A percentile compares a stretch with the other conserved stretches of the same genome.
Evolutionary conservation across 495 filamentous ascomycete genomes (phyloP).

Genomic region (Aspergillus diversus): DNA sequence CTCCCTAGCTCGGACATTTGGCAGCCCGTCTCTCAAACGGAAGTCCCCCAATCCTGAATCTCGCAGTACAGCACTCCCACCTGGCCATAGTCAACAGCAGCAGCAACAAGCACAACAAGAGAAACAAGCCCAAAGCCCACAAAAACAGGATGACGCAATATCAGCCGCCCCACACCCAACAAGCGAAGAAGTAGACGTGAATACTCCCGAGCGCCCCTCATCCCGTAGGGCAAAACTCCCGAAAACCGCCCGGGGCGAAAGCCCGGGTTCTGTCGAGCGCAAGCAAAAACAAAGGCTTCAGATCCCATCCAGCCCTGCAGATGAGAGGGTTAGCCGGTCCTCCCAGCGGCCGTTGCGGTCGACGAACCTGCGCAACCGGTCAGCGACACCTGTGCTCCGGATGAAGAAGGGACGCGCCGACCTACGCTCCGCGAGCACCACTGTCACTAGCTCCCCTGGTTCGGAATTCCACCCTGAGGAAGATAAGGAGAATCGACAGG

Average conservation of each 20-base stretch:
- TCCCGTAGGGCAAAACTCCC: slow-evolving; percentile 38
- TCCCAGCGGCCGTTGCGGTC: slow-evolving; percentile 24
- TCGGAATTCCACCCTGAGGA: neutral
- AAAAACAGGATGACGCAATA: slow-evolving; percentile 6
- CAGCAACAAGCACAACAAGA: slow-evolving; percentile 15
- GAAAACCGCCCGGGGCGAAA: slow-evolving; percentile 41
- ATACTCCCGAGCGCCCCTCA: slow-evolving; percentile 27
- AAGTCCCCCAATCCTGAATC: slow-evolving; percentile 45
- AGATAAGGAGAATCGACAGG: slow-evolving; percentile 25
- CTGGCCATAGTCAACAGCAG: neutral
- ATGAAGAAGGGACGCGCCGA: slow-evolving; percentile 31
- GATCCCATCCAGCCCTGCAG: neutral
- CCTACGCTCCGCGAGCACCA: slow-evolving; percentile 30
- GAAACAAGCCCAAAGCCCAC: neutral
- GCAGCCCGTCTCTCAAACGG: slow-evolving; percentile 48
- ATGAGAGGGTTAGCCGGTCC: slow-evolving; percentile 11
- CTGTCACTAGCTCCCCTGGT: slow-evolving; percentile 6
- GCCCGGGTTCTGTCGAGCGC: slow-evolving; percentile 45
- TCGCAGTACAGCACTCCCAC: slow-evolving; percentile 23
- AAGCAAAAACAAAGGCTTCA: slow-evolving; percentile 21
- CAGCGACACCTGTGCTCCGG: slow-evolving; percentile 26
- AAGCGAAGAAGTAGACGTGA: slow-evolving; percentile 21
- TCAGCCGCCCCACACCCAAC: slow-evolving; percentile 3
- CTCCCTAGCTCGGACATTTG: slow-evolving; percentile 31
- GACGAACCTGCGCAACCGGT: slow-evolving; percentile 21